Conservation (phyloP, 2,329 filamentous ascomycete species). For the Aspergillus caelatus region DNA sequence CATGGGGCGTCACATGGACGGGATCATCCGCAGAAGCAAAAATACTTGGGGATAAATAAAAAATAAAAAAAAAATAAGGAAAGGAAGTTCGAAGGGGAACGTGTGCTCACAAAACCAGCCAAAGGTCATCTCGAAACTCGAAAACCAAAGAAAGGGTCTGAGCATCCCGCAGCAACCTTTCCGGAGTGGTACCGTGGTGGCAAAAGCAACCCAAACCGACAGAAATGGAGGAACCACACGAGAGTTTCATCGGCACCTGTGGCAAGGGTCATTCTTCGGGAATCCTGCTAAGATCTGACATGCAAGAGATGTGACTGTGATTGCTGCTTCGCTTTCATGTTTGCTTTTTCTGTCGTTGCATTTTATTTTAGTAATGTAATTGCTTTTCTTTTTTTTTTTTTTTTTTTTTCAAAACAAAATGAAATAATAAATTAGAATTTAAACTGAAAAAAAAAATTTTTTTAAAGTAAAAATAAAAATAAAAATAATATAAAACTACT, state of each 20-base stretch:
- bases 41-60: too few relatives aligned
- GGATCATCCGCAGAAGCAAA: not conserved
- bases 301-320: not conserved
- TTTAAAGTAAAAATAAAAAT: too few relatives aligned
- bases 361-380: not conserved
- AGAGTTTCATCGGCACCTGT: constrained; percentile 7
- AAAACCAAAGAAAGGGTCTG: not conserved
- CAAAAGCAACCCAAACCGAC: not conserved
- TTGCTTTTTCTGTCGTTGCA: not conserved
- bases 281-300: not conserved
- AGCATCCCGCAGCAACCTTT: not conserved
- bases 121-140: too few relatives aligned
- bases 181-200: not conserved
- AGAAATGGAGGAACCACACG: not conserved
- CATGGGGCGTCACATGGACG: constrained; percentile 1
- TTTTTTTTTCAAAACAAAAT: too few relatives aligned
- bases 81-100: not conserved
- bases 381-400: not conserved
- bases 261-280: constrained; percentile 11
- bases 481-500: not conserved
- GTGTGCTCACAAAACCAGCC: too few relatives aligned
- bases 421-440: too few relatives aligned
- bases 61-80: too few relatives aligned
- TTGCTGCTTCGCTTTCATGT: not conserved
- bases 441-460: too few relatives aligned